Conservation (phyloP, 2,329 filamentous ascomycete genomes). For the Colletotrichum paranaense region DNA sequence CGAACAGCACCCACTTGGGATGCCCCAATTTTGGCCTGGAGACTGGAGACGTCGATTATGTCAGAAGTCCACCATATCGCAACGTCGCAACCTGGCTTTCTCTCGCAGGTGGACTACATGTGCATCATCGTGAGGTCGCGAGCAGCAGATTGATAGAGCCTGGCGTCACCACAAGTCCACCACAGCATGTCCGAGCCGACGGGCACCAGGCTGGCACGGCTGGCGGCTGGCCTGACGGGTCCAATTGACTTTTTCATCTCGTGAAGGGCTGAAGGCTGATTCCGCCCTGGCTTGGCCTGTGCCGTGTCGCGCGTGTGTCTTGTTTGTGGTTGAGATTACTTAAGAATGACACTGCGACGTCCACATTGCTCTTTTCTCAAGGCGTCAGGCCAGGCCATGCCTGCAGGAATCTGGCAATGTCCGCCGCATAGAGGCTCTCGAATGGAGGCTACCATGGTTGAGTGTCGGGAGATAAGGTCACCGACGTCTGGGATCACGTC, state of each 20-base stretch:
- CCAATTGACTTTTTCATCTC: slow-evolving; percentile 28
- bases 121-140: neutral
- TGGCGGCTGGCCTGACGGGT: slow-evolving; percentile 8
- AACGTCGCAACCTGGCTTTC: slow-evolving; percentile 10
- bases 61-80: slow-evolving; percentile 22
- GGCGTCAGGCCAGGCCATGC: slow-evolving; percentile 12
- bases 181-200: neutral
- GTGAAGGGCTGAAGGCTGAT: slow-evolving; percentile 19
- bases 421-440: neutral
- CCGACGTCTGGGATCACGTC: slow-evolving; percentile 13
- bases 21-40: neutral
- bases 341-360: slow-evolving; percentile 23
- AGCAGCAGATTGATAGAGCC: neutral
- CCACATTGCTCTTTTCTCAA: slow-evolving; percentile 1
- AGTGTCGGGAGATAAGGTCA: slow-evolving; percentile 12
- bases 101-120: neutral
- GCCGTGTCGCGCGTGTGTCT: neutral
- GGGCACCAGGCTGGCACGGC: slow-evolving; percentile 3
- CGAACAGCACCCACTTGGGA: neutral
- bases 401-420: slow-evolving; percentile 11
- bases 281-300: slow-evolving; percentile 17
- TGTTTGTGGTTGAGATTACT: slow-evolving; percentile 1
- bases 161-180: neutral
- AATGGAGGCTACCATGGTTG: neutral
- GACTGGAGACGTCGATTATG: slow-evolving; percentile 5